Evolutionary conservation across 805 yeast species (phyloP), one percentile per base, ranked within the genome.

Genomic region (Wickerhamiella allomyrinae): DNA sequence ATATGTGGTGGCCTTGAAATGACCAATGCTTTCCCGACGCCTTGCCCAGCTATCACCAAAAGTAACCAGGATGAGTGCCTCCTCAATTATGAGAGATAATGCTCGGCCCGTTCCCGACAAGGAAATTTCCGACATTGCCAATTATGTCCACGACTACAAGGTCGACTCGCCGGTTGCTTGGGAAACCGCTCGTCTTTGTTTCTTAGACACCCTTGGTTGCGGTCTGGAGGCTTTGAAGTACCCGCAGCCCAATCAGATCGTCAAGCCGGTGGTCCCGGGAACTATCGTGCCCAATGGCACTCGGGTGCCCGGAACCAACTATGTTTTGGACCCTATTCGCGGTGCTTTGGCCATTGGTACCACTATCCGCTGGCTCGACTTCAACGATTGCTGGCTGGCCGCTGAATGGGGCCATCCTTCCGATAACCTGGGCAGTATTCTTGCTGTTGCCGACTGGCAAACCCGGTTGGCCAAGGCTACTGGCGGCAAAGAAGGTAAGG

Each of bases 351-450:
- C 71, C 34, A 69, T 72, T 45, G 78, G 78, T 8, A 68, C 77
- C 17, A 56, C 68, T 44, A 71, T 74, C 50, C 65, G 79, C 44
- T 74, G 79, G 79, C 58, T 74, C 43, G 79, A 74, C 49, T 74
- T 66, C 60, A 74, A 74, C 47, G 79, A 74, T 54, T 74, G 79
- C 57, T 74, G 79, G 79, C 57, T 74, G 33, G 79, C 79, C 39
- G 77, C 77, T n/a, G 79, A 74, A 56, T 74, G 79, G 79, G 79
- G 79, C 3, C 79, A 74, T 56, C 79, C 79, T 20, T 69, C 76
- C 24, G 79, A 74, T 52, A 74, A 74, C 55, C 51, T 74, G 40
- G 79, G 78, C 37, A 75, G 76, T 40, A 72, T 74, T 44, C 56
- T 74, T 11, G 75, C 79, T 1, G 74, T 74, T 25, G 70, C 77